A percentile compares a stretch with the other conserved stretches of the same genome.
These are phyloP conservation scores for Tephrocybe sp. DNA, from an alignment of 768 basidiomycete genomes.

Conservation along the genomic window DNA sequence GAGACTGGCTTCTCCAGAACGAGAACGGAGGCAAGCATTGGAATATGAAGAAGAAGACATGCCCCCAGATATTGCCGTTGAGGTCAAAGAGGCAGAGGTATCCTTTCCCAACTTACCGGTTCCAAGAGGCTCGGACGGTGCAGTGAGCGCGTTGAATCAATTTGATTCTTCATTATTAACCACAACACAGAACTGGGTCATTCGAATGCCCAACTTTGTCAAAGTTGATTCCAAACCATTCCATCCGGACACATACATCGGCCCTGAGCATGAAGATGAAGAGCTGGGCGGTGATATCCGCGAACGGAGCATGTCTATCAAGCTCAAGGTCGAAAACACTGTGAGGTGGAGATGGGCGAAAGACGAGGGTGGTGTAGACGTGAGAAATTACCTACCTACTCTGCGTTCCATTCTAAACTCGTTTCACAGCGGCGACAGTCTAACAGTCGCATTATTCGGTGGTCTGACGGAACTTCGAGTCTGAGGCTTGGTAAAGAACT, in stretches of 20 bases:
- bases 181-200: slow-evolving; percentile 74
- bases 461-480: slow-evolving; percentile 94
- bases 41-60: slow-evolving; percentile 84
- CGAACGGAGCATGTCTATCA: slow-evolving; percentile 82
- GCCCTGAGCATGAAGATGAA: slow-evolving; percentile 78
- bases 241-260: slow-evolving; percentile 82
- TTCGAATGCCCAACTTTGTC: slow-evolving; percentile 93
- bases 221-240: slow-evolving; percentile 89
- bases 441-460: slow-evolving; percentile 87
- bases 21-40: slow-evolving; percentile 64
- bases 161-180: not conserved
- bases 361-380: slow-evolving; percentile 72
- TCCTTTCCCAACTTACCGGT: slow-evolving; percentile 87
- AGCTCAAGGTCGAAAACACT: slow-evolving; percentile 90
- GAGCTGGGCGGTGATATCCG: slow-evolving; percentile 62
- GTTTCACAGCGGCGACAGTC: slow-evolving; percentile 71
- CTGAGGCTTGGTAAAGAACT: slow-evolving; percentile 91
- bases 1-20: slow-evolving; percentile 57
- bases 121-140: slow-evolving; percentile 76
- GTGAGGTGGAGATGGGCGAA: slow-evolving; percentile 94
- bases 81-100: slow-evolving; percentile 68
- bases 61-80: slow-evolving; percentile 52
- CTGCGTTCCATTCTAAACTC: slow-evolving; percentile 6
- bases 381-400: slow-evolving; percentile 39
- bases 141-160: slow-evolving; percentile 51